Conservation (phyloP, 108 stramenopile genomes). For the Discostella pseudostelligera region DNA sequence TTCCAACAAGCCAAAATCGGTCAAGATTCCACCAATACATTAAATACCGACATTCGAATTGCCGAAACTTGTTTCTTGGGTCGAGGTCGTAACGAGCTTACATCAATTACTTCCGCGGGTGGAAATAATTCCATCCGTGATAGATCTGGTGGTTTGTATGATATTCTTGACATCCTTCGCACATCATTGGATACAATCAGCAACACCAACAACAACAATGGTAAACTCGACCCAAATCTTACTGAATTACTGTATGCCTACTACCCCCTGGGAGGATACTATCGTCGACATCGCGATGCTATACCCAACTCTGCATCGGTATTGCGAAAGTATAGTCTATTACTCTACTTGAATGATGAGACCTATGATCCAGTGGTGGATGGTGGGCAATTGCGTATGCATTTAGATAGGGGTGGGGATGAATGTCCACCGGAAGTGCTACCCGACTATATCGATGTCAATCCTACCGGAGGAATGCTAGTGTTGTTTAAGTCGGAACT, state of each 20-base stretch:
- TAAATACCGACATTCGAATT: constrained; percentile 63
- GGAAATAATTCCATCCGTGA: constrained; percentile 32
- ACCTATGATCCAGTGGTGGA: constrained; percentile 40
- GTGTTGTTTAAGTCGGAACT: constrained; percentile 67
- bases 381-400: constrained; percentile 68
- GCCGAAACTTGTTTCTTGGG: constrained; percentile 78
- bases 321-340: constrained; percentile 61
- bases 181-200: constrained; percentile 16
- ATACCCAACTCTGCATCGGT: constrained; percentile 63
- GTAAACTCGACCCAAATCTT: constrained; percentile 41
- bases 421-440: constrained; percentile 37
- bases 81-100: constrained; percentile 31
- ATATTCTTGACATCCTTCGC: constrained; percentile 54
- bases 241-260: constrained; percentile 72
- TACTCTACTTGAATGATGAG: constrained; percentile 68
- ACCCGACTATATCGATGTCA: constrained; percentile 65
- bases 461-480: constrained; percentile 66
- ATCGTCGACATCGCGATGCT: constrained; percentile 75
- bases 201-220: background rate
- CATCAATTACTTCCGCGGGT: constrained; percentile 9
- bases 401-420: constrained; percentile 67
- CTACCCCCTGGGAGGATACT: constrained; percentile 78
- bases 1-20: constrained; percentile 75
- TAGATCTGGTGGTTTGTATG: constrained; percentile 41
- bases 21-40: constrained; percentile 59